Evolutionary conservation across 345 rosid species (phyloP), one percentile per base, ranked within the genome.

Genomic region (Arabidopsis arenosa): DNA sequence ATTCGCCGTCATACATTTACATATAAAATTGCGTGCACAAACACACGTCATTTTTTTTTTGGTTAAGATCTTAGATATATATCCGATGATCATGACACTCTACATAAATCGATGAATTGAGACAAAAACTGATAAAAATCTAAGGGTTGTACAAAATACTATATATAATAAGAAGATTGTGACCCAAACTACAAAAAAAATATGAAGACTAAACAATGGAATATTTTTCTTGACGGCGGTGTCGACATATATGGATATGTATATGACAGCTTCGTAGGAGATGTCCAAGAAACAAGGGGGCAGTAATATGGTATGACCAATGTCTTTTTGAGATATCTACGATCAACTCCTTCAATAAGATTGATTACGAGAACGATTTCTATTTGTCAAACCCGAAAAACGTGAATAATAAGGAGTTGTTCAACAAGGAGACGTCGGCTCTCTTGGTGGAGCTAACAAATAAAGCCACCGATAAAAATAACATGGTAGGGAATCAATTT

Each of bases 301-400:
- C 45, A 41, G 11, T 41, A 41, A 41, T 41, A 11, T 41, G 45
- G 45, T 41, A 41, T 11, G 45, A 41, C 77, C 28, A 83, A 36
- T 89, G 94, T 66, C 70, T 85, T 35, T 15, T 89, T 55, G 86
- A 84, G 82, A 85, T 83, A 69, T 74, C 85, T 0, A 58, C 80
- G 11, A 5, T 23, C 2, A 8, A 79, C 7, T 83, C 81, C 83
- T 81, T 80, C 3, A 83, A 85, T 7, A 61, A 74, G 41, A 74
- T 89, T 4, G 87, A 87, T 51, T n/a, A 65, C 13, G 0, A 30
- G 36, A 74, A 72, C 79, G 73, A 56, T 14, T 79, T 83, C 75
- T 77, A 21, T 58, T 17, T 71, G 79, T 76, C 45, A 30, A 84
- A 79, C 59, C 9, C 55, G 32, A 49, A 64, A 3, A 32, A n/a